Conservation (phyloP, 345 rosid genomes). For the Heritiera fomes region DNA sequence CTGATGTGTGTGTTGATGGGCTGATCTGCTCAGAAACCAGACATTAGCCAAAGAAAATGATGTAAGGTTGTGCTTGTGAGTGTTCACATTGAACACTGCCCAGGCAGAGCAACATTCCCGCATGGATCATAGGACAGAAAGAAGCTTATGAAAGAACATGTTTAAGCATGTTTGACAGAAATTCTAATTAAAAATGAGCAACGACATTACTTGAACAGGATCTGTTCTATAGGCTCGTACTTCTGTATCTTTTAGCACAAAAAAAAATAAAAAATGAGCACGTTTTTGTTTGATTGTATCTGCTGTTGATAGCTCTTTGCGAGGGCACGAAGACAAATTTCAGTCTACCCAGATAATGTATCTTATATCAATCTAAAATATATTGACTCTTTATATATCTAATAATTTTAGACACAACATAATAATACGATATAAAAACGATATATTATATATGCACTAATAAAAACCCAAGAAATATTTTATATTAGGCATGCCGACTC, state of each 20-base stretch:
- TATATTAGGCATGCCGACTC: no score
- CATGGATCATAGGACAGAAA: conserved; percentile 9
- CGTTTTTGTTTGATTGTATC: conserved; percentile 11
- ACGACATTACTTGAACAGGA: no score
- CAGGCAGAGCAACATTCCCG: neutral
- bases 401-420: no score
- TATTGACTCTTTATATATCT: neutral
- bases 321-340: neutral
- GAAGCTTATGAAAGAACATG: neutral
- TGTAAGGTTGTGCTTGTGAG: neutral
- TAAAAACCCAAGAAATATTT: no score
- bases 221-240: no score
- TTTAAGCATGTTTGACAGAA: conserved; percentile 14
- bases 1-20: neutral
- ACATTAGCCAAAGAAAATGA: conserved; percentile 3
- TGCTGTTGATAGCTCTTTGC: neutral
- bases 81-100: conserved; percentile 6
- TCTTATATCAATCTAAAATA: neutral
- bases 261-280: neutral
- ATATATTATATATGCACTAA: no score
- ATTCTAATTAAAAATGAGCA: no score
- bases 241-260: no score
- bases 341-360: neutral
- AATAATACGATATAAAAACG: no score
- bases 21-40: conserved; percentile 1